phyloP scores from a whole-genome alignment of 1,284 basidiomycete genomes.

The Boletus austroedulis region DNA sequence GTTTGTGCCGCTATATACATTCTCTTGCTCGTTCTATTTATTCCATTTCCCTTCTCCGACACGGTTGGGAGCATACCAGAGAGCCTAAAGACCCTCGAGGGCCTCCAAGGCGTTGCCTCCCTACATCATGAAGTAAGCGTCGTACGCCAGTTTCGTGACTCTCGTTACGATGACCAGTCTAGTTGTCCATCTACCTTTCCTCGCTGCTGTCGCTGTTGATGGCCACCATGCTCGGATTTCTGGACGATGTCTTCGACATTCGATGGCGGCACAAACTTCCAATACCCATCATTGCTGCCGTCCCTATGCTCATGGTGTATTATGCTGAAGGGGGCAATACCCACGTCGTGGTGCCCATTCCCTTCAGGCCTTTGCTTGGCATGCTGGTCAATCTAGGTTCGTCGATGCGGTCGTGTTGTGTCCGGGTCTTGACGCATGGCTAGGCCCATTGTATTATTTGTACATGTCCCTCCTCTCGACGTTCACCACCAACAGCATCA shows the following conservation, averaged over 20 bases:
- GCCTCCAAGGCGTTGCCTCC: constrained; percentile 73
- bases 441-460: constrained; percentile 91
- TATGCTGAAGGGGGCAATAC: constrained; percentile 93
- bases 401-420: background rate
- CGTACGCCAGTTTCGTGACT: background rate
- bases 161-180: background rate
- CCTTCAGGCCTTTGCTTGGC: constrained; percentile 68
- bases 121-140: constrained; percentile 79
- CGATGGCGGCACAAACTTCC: constrained; percentile 98
- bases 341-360: constrained; percentile 90
- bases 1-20: constrained; percentile 91
- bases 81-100: constrained; percentile 42
- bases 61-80: constrained; percentile 52
- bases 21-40: constrained; percentile 79
- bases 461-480: constrained; percentile 97
- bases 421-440: constrained; percentile 6
- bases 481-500: constrained; percentile 98
- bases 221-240: constrained; percentile 91
- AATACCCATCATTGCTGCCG: constrained; percentile 92
- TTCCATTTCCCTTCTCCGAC: constrained; percentile 85
- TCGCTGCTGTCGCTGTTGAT: constrained; percentile 88
- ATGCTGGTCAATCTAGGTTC: constrained; percentile 85
- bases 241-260: constrained; percentile 98
- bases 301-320: constrained; percentile 95
- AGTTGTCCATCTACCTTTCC: constrained; percentile 92